These are phyloP conservation scores for Nemania sp. DNA, from an alignment of 2,329 filamentous ascomycete genomes.

Conservation along the genomic window DNA sequence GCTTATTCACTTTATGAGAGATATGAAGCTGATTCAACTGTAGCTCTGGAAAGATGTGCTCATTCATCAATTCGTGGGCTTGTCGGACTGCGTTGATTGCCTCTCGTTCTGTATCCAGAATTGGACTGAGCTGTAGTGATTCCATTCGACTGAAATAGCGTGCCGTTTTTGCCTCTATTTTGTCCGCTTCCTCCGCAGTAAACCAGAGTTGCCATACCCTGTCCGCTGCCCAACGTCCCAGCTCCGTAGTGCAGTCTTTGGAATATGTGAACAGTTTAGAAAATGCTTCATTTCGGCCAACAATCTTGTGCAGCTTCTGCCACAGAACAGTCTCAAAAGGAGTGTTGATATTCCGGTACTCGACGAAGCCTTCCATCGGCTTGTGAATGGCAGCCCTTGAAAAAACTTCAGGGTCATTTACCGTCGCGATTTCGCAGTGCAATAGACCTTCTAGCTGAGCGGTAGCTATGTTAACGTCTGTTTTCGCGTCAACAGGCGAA, in stretches of 20 bases:
- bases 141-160: constrained; percentile 42
- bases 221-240: constrained; percentile 87
- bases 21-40: constrained; percentile 46
- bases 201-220: constrained; percentile 75
- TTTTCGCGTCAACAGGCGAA: constrained; percentile 85
- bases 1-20: constrained; percentile 72
- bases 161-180: constrained; percentile 61
- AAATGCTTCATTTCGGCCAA: constrained; percentile 52
- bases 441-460: constrained; percentile 75
- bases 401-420: constrained; percentile 56
- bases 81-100: constrained; percentile 60
- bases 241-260: constrained; percentile 60
- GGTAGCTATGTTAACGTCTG: constrained; percentile 71
- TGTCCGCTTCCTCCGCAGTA: constrained; percentile 62
- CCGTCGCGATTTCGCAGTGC: constrained; percentile 82
- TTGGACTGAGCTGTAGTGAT: constrained; percentile 30
- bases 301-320: constrained; percentile 52
- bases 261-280: constrained; percentile 62
- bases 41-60: constrained; percentile 50
- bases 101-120: constrained; percentile 30
- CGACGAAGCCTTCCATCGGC: constrained; percentile 61
- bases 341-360: constrained; percentile 52
- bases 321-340: constrained; percentile 69
- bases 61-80: constrained; percentile 59
- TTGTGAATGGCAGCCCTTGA: constrained; percentile 58